Percentiles rank a stretch among this genome's conserved stretches.
These are phyloP conservation scores for Madurella mycetomatis DNA, from an alignment of 2,329 filamentous ascomycete species.

Conservation along the genomic window DNA sequence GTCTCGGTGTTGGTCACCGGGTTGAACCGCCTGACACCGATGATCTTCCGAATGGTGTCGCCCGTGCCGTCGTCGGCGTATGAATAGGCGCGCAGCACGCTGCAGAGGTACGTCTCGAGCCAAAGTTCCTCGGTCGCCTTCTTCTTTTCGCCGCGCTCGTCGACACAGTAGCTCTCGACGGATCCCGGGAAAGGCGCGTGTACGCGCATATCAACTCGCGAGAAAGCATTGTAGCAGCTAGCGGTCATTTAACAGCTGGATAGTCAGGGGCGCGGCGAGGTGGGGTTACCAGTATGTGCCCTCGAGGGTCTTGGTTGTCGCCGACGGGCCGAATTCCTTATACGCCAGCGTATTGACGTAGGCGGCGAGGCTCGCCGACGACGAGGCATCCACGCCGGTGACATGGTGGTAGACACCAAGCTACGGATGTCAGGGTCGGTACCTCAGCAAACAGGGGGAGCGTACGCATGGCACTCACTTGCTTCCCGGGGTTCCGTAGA, in stretches of 20 bases:
- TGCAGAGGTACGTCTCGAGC: constrained; percentile 97
- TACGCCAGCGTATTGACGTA: constrained; percentile 98
- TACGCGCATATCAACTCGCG: constrained; percentile 94
- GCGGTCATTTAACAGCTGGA: constrained; percentile 6
- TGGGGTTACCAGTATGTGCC: constrained; percentile 77
- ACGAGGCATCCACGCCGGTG: constrained; percentile 93
- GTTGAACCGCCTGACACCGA: constrained; percentile 95
- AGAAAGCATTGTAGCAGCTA: constrained; percentile 97
- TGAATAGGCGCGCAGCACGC: constrained; percentile 86
- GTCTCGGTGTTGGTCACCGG: constrained; percentile 97
- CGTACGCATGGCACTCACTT: constrained; percentile 36
- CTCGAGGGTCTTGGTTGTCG: constrained; percentile 79
- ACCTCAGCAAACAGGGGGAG: neutral
- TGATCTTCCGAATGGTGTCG: constrained; percentile 92
- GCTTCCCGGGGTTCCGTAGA: constrained; percentile 53
- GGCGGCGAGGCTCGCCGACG: constrained; percentile 90
- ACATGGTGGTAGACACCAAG: constrained; percentile 96
- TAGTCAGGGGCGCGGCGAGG: no score
- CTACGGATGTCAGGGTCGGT: constrained; percentile 39
- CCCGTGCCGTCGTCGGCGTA: constrained; percentile 95
- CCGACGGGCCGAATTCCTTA: constrained; percentile 72
- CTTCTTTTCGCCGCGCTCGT: constrained; percentile 92
- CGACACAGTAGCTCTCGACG: constrained; percentile 95
- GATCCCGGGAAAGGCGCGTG: constrained; percentile 96
- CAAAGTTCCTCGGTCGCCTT: constrained; percentile 91